These are phyloP conservation scores for Alloteropsis angusta DNA, from an alignment of 202 grass and related monocot species.

Conservation along the genomic window DNA sequence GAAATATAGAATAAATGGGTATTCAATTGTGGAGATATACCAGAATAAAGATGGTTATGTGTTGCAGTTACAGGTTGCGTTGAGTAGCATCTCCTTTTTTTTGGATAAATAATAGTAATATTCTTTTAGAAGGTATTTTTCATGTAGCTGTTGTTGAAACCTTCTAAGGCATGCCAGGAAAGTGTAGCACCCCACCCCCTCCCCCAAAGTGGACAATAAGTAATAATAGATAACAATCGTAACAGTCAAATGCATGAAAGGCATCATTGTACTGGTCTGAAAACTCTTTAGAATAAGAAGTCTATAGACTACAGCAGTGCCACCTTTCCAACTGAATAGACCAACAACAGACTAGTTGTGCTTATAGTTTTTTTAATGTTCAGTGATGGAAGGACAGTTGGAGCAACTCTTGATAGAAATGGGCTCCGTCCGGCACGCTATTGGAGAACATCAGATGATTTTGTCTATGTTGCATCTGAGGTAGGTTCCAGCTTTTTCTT, in stretches of 20 bases:
- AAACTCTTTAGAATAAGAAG: neutral
- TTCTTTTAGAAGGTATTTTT: conserved; percentile 2
- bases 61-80: neutral
- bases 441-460: conserved; percentile 93
- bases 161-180: conserved; percentile 1
- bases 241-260: neutral
- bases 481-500: conserved; percentile 38
- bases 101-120: neutral
- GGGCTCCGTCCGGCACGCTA: conserved; percentile 98
- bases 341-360: conserved; percentile 11
- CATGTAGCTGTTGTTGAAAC: neutral
- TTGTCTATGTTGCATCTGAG: conserved; percentile 99
- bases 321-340: neutral
- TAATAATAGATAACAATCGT: neutral
- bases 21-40: conserved; percentile 6
- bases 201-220: neutral
- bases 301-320: neutral
- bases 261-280: neutral
- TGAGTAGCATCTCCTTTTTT: neutral
- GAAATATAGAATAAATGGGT: neutral
- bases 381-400: conserved; percentile 96
- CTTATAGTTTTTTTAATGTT: conserved; percentile 27
- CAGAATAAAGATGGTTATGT: neutral
- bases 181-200: no score
- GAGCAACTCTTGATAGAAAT: conserved; percentile 95